phyloP scores from a whole-genome alignment of 345 rosid genomes.

The Hibiscus trionum region DNA sequence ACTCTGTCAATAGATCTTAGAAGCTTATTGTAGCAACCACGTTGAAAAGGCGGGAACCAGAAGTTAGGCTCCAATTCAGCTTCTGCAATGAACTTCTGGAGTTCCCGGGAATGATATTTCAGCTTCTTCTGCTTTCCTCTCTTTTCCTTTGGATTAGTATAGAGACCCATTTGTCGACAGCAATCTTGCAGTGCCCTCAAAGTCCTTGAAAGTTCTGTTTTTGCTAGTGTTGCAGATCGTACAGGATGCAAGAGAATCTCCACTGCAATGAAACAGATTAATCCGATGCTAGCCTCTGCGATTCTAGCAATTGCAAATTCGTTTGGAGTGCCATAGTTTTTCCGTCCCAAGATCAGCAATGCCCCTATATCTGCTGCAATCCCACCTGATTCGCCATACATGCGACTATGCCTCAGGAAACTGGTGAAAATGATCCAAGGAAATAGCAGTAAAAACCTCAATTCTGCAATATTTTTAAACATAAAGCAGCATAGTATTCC shows the following conservation, averaged over 20 bases:
- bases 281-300: constrained; percentile 68
- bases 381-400: constrained; percentile 88
- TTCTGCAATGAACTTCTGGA: constrained; percentile 50
- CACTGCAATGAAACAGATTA: constrained; percentile 54
- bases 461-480: constrained; percentile 44
- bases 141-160: constrained; percentile 15
- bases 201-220: constrained; percentile 38
- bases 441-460: constrained; percentile 64
- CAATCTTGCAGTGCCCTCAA: constrained; percentile 39
- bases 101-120: constrained; percentile 25
- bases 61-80: constrained; percentile 83
- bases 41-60: constrained; percentile 68
- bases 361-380: constrained; percentile 76
- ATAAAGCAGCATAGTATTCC: constrained; percentile 79
- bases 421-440: constrained; percentile 82
- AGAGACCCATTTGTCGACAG: constrained; percentile 31
- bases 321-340: constrained; percentile 58
- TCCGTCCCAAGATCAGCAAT: constrained; percentile 64
- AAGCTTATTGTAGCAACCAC: constrained; percentile 37
- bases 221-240: constrained; percentile 67
- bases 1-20: constrained; percentile 32
- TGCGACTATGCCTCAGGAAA: constrained; percentile 56
- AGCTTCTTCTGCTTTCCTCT: constrained; percentile 34
- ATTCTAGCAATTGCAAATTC: constrained; percentile 85
- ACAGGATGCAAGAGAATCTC: constrained; percentile 56